These are phyloP conservation scores for Blastomyces gilchristii DNA, from an alignment of 2,329 filamentous ascomycete genomes.

Conservation along the genomic window DNA sequence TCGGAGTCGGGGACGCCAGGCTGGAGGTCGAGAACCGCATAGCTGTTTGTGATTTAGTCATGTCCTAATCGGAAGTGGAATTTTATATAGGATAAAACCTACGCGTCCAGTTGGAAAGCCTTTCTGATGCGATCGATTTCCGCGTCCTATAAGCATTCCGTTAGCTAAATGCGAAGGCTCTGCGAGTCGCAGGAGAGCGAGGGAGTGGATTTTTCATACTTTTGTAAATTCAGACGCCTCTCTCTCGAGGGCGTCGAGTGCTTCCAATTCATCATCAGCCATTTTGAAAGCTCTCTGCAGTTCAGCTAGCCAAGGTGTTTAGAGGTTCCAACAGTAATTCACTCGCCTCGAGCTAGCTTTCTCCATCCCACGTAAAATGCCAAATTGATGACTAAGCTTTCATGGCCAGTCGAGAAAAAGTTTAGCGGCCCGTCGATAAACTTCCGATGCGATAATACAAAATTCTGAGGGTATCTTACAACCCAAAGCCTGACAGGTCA, in stretches of 20 bases:
- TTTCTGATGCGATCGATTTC: slow-evolving; percentile 92
- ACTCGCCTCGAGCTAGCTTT: too few species aligned
- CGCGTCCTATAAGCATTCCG: slow-evolving; percentile 53
- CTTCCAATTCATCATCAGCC: slow-evolving; percentile 40
- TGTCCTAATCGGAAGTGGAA: not conserved
- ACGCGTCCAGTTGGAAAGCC: slow-evolving; percentile 72
- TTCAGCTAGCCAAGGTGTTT: slow-evolving; percentile 2
- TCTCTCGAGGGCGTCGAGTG: slow-evolving; percentile 66
- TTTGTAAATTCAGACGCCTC: slow-evolving; percentile 90
- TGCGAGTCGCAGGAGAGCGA: slow-evolving; percentile 1
- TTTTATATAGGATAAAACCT: slow-evolving; percentile 23
- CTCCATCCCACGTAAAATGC: slow-evolving; percentile 18
- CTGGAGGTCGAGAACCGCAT: slow-evolving; percentile 89
- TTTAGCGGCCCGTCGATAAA: not conserved
- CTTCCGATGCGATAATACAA: not conserved
- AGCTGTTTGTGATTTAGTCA: slow-evolving; percentile 41
- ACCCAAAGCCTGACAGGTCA: not conserved
- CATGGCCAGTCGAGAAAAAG: not conserved
- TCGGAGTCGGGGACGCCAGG: slow-evolving; percentile 91
- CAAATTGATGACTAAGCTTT: slow-evolving; percentile 28
- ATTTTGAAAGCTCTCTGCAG: slow-evolving; percentile 23
- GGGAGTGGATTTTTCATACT: slow-evolving; percentile 35
- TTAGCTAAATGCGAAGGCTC: slow-evolving; percentile 7
- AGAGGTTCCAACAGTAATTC: not conserved
- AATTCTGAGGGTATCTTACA: not conserved